Conservation (phyloP, 164 flowering plant species). For the Cinnamomum chago region DNA sequence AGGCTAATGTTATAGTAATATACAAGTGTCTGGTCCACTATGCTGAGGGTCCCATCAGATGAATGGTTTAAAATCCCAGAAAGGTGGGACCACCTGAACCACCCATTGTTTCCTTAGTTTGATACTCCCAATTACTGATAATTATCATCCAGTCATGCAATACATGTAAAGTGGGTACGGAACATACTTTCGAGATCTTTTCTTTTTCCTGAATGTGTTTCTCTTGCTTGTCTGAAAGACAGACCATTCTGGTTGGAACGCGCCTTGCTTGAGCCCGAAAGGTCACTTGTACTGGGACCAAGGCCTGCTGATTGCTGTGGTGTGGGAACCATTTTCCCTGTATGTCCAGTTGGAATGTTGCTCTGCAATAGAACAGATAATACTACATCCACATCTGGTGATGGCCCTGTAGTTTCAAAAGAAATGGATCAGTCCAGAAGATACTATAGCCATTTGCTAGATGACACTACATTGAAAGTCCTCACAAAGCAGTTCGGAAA, state of each 20-base stretch:
- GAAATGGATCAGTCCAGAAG: not conserved
- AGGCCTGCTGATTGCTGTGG: slow-evolving; percentile 35
- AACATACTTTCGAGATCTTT: slow-evolving; percentile 62
- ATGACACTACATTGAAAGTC: not conserved
- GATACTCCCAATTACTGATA: not conserved
- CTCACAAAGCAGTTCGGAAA: not conserved
- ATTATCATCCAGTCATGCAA: not conserved
- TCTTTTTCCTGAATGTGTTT: slow-evolving; percentile 54
- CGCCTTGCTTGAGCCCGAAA: slow-evolving; percentile 57
- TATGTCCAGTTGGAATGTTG: slow-evolving; percentile 42
- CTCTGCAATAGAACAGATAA: slow-evolving; percentile 80
- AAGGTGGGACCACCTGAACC: not conserved
- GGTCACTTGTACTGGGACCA: slow-evolving; percentile 58
- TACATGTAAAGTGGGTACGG: not conserved
- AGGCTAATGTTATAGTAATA: not conserved
- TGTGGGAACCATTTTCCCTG: slow-evolving; percentile 31
- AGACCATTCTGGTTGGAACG: slow-evolving; percentile 40
- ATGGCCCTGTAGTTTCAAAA: slow-evolving; percentile 54
- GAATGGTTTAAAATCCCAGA: not conserved
- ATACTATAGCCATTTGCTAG: too few relatives aligned
- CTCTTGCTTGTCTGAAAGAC: slow-evolving; percentile 45
- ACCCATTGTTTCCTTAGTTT: not conserved
- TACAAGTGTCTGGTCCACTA: not conserved
- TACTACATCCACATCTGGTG: slow-evolving; percentile 84
- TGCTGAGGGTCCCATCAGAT: not conserved